These are phyloP conservation scores for Gracilaria domingensis DNA, from an alignment of 23 red algal genomes.

Conservation along the genomic window DNA sequence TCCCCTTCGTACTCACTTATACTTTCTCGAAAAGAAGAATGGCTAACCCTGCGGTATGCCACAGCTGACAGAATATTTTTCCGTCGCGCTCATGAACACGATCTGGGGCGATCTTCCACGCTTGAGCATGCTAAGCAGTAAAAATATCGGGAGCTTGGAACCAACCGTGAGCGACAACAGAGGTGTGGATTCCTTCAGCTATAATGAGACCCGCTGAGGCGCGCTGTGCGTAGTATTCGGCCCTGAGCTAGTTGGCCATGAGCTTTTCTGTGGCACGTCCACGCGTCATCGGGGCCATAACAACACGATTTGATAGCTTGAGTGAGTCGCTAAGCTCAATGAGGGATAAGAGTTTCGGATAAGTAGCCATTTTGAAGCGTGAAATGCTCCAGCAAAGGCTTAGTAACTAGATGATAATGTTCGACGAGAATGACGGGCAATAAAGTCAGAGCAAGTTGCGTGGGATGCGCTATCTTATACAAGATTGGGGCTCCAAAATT, in stretches of 20 bases:
- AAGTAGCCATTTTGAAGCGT: not conserved
- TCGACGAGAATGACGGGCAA: no score
- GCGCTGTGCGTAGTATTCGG: conserved; percentile 79
- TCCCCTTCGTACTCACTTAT: conserved; percentile 39
- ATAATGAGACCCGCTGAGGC: conserved; percentile 69
- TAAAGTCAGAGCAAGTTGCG: no score
- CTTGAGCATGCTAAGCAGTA: conserved; percentile 51
- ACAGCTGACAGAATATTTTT: conserved; percentile 85
- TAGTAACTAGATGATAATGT: no score
- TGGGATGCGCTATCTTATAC: no score
- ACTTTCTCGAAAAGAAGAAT: conserved; percentile 72
- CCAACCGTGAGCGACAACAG: conserved; percentile 73
- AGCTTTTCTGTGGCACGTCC: conserved; percentile 40
- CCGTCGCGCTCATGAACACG: conserved; percentile 66
- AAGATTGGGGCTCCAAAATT: no score
- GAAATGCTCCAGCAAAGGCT: no score
- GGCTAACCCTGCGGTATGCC: conserved; percentile 78
- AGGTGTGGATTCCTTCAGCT: conserved; percentile 75
- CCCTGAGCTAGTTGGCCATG: conserved; percentile 71
- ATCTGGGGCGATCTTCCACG: conserved; percentile 70
- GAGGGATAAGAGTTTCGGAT: conserved; percentile 55
- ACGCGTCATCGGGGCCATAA: conserved; percentile 85
- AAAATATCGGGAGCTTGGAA: conserved; percentile 71
- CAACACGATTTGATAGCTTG: conserved; percentile 68
- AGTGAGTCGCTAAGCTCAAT: conserved; percentile 50